Conservation (phyloP, 805 yeast genomes). For the Maudiozyma saulgeensis region DNA sequence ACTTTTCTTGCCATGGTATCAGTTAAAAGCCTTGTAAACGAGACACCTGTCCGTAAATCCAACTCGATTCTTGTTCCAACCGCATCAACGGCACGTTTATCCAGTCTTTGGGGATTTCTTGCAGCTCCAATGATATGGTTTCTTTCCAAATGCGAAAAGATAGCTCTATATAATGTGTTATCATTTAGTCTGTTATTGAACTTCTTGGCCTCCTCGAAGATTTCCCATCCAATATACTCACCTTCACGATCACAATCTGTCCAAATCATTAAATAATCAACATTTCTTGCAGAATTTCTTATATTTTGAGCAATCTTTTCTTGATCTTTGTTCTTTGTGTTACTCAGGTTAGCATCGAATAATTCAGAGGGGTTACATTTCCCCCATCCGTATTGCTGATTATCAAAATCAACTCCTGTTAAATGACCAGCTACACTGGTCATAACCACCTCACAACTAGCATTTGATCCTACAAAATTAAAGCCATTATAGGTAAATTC, state of each 20-base stretch:
- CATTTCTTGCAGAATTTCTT: slow-evolving; percentile 46
- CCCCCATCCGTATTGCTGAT: slow-evolving; percentile 48
- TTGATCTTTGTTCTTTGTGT: slow-evolving; percentile 34
- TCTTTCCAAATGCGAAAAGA: slow-evolving; percentile 78
- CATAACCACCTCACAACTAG: slow-evolving; percentile 73
- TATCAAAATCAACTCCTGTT: slow-evolving; percentile 50
- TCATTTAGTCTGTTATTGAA: slow-evolving; percentile 34
- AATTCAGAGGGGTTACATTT: slow-evolving; percentile 52
- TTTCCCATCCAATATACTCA: slow-evolving; percentile 82
- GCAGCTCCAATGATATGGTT: slow-evolving; percentile 72
- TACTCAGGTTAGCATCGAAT: slow-evolving; percentile 60
- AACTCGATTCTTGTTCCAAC: slow-evolving; percentile 79
- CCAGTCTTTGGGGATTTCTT: slow-evolving; percentile 49
- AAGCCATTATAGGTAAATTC: slow-evolving; percentile 54
- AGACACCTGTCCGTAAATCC: slow-evolving; percentile 80
- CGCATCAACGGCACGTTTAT: slow-evolving; percentile 66
- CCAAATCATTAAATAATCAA: slow-evolving; percentile 79
- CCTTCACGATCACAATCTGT: slow-evolving; percentile 98
- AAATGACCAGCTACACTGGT: slow-evolving; percentile 90
- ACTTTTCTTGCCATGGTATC: slow-evolving; percentile 33
- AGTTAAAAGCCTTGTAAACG: slow-evolving; percentile 73
- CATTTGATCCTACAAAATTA: slow-evolving; percentile 40
- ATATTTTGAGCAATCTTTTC: slow-evolving; percentile 56
- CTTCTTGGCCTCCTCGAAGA: slow-evolving; percentile 56
- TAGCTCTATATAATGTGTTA: slow-evolving; percentile 58